phyloP scores from a whole-genome alignment of 768 basidiomycete species.

The Leccinum barrowsii region DNA sequence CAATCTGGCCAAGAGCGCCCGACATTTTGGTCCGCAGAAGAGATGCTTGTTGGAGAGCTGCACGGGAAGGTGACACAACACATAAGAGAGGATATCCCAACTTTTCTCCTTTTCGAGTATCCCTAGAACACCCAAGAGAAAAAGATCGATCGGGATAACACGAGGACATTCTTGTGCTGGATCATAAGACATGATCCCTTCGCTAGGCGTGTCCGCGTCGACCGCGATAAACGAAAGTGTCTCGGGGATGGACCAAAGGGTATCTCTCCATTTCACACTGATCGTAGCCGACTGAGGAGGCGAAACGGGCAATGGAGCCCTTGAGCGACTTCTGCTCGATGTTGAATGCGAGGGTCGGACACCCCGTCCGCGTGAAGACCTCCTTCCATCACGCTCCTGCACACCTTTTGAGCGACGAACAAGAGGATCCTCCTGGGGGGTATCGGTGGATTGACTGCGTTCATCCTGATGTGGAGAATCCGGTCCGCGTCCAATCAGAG shows the following conservation, averaged over 20 bases:
- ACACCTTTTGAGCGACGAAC: slow-evolving; percentile 46
- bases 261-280: slow-evolving; percentile 38
- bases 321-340: slow-evolving; percentile 60
- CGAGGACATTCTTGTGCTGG: slow-evolving; percentile 40
- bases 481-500: slow-evolving; percentile 55
- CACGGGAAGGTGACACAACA: slow-evolving; percentile 85
- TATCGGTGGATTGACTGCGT: slow-evolving; percentile 22
- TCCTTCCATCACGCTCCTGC: slow-evolving; percentile 50
- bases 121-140: slow-evolving; percentile 58
- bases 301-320: slow-evolving; percentile 39
- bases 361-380: slow-evolving; percentile 50
- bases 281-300: slow-evolving; percentile 22
- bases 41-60: slow-evolving; percentile 95
- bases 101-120: slow-evolving; percentile 74
- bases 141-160: slow-evolving; percentile 71
- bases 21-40: slow-evolving; percentile 85
- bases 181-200: slow-evolving; percentile 65
- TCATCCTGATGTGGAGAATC: slow-evolving; percentile 28
- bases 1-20: slow-evolving; percentile 58
- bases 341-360: slow-evolving; percentile 42
- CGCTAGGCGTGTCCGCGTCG: slow-evolving; percentile 62
- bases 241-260: slow-evolving; percentile 73
- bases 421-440: slow-evolving; percentile 25
- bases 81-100: slow-evolving; percentile 93
- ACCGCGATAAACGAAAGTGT: slow-evolving; percentile 50